Conservation (phyloP, 306 rosid species). For the Myrica gale region DNA sequence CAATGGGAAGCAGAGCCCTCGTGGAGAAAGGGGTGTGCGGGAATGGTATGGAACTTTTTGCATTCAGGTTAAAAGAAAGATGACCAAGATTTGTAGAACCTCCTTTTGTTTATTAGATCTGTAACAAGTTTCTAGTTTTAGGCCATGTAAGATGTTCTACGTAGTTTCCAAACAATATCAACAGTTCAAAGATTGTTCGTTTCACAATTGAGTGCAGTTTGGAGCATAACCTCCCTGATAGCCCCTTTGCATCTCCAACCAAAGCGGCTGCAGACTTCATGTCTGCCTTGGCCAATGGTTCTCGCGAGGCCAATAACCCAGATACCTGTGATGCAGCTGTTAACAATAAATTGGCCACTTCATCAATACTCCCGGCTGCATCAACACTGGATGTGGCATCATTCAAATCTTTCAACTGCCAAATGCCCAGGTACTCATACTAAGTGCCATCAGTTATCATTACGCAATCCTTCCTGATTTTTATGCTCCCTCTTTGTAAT, state of each 20-base stretch:
- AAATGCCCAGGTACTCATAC: slow-evolving; percentile 71
- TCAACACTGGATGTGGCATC: slow-evolving; percentile 73
- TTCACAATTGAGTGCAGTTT: slow-evolving; percentile 59
- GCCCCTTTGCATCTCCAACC: slow-evolving; percentile 95
- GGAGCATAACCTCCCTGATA: slow-evolving; percentile 96
- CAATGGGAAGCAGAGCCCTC: slow-evolving; percentile 52
- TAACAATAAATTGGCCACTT: slow-evolving; percentile 49
- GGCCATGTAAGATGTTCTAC: slow-evolving; percentile 35
- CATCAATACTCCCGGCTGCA: slow-evolving; percentile 46
- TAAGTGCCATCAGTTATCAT: background rate
- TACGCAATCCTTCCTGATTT: background rate
- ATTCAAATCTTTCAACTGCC: slow-evolving; percentile 83
- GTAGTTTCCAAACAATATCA: slow-evolving; percentile 28
- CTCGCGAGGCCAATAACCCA: slow-evolving; percentile 45
- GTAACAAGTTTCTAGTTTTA: slow-evolving; percentile 31
- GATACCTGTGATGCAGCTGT: slow-evolving; percentile 43
- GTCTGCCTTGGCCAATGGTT: slow-evolving; percentile 43
- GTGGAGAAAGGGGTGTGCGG: slow-evolving; percentile 54
- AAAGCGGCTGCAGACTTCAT: slow-evolving; percentile 56
- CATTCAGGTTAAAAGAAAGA: slow-evolving; percentile 28
- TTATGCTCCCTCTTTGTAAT: slow-evolving; percentile 14
- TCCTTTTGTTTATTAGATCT: slow-evolving; percentile 10
- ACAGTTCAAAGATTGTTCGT: slow-evolving; percentile 13
- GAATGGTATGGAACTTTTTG: slow-evolving; percentile 54
- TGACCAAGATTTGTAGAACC: slow-evolving; percentile 27